Conservation (phyloP, 139 green algal genomes). For the Chlamydomonas urium region DNA sequence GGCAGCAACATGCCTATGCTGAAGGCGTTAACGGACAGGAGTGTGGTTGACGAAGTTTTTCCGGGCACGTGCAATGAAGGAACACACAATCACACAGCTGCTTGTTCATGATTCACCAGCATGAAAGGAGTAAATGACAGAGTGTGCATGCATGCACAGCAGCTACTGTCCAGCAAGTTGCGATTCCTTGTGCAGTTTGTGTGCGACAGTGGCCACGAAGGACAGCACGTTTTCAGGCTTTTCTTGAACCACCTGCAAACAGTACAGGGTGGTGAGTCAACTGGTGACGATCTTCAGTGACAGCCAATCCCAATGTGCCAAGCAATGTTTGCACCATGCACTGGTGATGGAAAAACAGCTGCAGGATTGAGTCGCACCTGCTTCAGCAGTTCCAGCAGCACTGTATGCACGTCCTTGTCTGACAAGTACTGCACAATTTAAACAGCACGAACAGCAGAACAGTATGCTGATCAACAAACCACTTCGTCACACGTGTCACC, state of each 20-base stretch:
- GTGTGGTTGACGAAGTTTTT: no score
- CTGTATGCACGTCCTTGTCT: conserved; percentile 18
- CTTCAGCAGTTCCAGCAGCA: conserved; percentile 19
- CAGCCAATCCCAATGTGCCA: not conserved
- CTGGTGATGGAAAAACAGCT: not conserved
- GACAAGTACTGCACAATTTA: conserved; percentile 15
- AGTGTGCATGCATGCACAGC: not conserved
- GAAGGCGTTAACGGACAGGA: no score
- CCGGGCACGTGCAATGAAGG: no score
- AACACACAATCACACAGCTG: no score
- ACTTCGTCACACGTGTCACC: not conserved
- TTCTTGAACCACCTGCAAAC: conserved; percentile 6
- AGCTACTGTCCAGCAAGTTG: not conserved
- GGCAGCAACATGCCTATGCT: no score
- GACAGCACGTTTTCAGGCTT: conserved; percentile 25
- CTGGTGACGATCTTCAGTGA: not conserved
- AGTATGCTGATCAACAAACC: not conserved
- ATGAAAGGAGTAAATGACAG: no score
- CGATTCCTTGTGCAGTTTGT: conserved; percentile 16
- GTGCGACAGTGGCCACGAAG: conserved; percentile 10
- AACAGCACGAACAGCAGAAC: not conserved
- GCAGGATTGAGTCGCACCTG: not conserved
- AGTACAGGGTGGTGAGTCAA: not conserved
- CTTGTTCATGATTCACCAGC: no score
- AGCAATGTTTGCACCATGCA: not conserved